These are phyloP conservation scores for Dictyostelium firmibasis DNA, from an alignment of 78 protist species.

Conservation along the genomic window DNA sequence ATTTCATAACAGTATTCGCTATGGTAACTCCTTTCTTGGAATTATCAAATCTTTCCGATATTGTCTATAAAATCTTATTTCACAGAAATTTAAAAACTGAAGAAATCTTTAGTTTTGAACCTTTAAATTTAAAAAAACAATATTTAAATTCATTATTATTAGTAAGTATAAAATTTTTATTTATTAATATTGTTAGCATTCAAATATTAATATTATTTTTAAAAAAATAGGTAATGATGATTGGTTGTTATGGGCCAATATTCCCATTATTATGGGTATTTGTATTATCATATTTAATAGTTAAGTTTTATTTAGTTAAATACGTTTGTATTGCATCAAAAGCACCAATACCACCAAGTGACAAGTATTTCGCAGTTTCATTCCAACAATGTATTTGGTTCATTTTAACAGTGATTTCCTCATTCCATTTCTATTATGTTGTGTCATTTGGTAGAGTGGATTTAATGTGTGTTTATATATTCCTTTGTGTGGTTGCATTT, in stretches of 20 bases:
- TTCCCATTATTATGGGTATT: conserved; percentile 31
- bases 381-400: conserved; percentile 56
- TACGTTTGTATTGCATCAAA: conserved; percentile 31
- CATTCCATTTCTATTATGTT: conserved; percentile 21
- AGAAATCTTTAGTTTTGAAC: background rate
- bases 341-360: conserved; percentile 17
- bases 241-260: conserved; percentile 46
- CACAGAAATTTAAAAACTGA: background rate
- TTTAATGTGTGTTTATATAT: conserved; percentile 22
- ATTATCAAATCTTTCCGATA: background rate
- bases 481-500: conserved; percentile 14
- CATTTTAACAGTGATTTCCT: background rate
- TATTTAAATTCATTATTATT: conserved; percentile 35
- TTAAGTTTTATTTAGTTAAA: conserved; percentile 40
- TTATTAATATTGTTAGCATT: background rate
- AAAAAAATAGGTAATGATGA: background rate
- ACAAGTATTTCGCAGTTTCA: conserved; percentile 6
- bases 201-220: background rate
- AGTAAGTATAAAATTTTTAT: background rate
- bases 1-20: conserved; percentile 8
- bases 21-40: conserved; percentile 57
- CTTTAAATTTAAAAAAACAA: conserved; percentile 29
- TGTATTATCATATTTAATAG: background rate
- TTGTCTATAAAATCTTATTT: background rate
- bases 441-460: background rate